Base-by-base conservation (phyloP, 2,329 filamentous ascomycete species). In the Verruconis gallopava region DNA sequence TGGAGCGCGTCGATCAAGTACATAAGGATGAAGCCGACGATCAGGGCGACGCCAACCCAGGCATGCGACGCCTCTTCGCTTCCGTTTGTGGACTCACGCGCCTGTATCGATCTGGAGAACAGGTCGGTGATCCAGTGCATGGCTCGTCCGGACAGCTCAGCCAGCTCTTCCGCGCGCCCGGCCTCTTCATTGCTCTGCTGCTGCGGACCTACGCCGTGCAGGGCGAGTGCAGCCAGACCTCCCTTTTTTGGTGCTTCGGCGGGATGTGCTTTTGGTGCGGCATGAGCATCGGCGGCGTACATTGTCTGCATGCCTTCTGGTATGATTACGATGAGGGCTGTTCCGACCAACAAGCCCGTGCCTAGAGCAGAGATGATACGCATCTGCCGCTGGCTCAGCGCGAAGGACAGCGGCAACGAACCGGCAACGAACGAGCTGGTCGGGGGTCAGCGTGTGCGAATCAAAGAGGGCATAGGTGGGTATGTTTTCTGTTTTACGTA, bases 251-350 rank as follows among this genome's bases (percentile, higher is more conserved):
- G 28, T 20, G 6, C 18, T 17, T 42, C 19, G 5, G 33, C 30
- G 5, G 20, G 21, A 4, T 40, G 38, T 4, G 21, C 14, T n/a
- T 30, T 15, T 17, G 33, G 6, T 11, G 12, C 13, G 18, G 18
- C 18, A 6, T 11, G 9, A 30, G 48, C 12, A 39, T 54, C 62
- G 28, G 74, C 69, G 50, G 65, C 77, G 51, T 91, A 85, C 44
- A 95, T 72, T 3, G 91, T 89, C 57, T 95, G 88, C 46, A 96
- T 80, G 28, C 91, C 91, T 61, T 98, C 91, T 1, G 91, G 91
- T 53, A 98, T 94, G 55, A 98, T 96, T 21, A 98, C 86, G 49
- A 96, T 89, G 49, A 98, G 72, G 1, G 89, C 89, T 20, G 91
- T 96, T 25, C 91, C 91, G 13, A 98, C 88, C 5, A 98, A 69